phyloP scores from a whole-genome alignment of 2,329 filamentous ascomycete species.

The Xylaria sp. region DNA sequence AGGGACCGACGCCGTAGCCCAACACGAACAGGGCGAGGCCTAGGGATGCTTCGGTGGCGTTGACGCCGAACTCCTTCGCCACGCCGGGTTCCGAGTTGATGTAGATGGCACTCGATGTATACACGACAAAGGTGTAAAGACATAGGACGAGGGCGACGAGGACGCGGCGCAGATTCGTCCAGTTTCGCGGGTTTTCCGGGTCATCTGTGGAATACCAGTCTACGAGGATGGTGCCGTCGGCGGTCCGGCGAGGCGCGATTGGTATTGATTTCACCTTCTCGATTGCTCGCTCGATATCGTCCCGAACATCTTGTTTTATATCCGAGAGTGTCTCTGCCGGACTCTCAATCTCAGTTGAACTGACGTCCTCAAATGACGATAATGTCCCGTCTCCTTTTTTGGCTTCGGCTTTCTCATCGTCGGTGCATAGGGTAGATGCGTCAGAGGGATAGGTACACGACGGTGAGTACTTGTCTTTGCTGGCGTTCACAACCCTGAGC shows the following conservation, averaged over 20 bases:
- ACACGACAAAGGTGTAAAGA: slow-evolving; percentile 70
- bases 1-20: slow-evolving; percentile 70
- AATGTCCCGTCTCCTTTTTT: slow-evolving; percentile 36
- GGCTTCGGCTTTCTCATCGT: slow-evolving; percentile 43
- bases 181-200: slow-evolving; percentile 46
- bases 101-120: slow-evolving; percentile 65
- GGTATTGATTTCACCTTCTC: slow-evolving; percentile 47
- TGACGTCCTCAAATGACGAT: slow-evolving; percentile 32
- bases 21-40: slow-evolving; percentile 65
- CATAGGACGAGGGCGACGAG: slow-evolving; percentile 60
- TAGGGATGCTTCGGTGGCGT: slow-evolving; percentile 56
- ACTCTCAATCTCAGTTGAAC: slow-evolving; percentile 41
- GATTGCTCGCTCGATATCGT: slow-evolving; percentile 43
- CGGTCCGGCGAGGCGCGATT: slow-evolving; percentile 42
- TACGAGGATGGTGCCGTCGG: slow-evolving; percentile 47
- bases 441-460: slow-evolving; percentile 33
- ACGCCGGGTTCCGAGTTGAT: slow-evolving; percentile 59
- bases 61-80: slow-evolving; percentile 64
- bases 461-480: slow-evolving; percentile 7
- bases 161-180: slow-evolving; percentile 56
- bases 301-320: slow-evolving; percentile 43
- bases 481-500: slow-evolving; percentile 25
- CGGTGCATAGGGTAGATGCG: slow-evolving; percentile 31
- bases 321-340: slow-evolving; percentile 45
- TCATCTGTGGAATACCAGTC: slow-evolving; percentile 62